Base-by-base conservation (phyloP, 2,329 filamentous ascomycete genomes). In the Nakataea oryzae region DNA sequence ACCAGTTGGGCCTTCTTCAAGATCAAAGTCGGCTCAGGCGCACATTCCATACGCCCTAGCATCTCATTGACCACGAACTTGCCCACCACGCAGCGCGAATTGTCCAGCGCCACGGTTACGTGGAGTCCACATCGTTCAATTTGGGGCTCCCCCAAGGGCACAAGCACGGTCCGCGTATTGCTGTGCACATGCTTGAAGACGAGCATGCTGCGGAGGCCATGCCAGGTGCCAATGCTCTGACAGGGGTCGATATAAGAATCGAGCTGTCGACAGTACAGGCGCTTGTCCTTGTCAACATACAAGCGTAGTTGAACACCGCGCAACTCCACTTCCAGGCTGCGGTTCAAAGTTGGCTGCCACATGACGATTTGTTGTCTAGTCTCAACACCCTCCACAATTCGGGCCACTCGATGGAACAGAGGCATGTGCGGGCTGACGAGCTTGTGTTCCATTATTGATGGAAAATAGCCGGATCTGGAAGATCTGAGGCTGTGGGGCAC, bases 181-280 rank as follows among this genome's bases (percentile, higher is more conserved):
- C 82, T 79, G 0, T 66, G 63, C 0, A 68, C 61, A n/a, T 81
- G 78, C 0, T 78, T 75, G 17, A 87, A 70, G 0, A 89, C 78
- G 3, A 88, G 71, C 68, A 82, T 87, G 68, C 80, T 86, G 2
- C 72, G 63, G 0, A 89, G 72, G 0, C 87, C 86, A 63, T 88
- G 81, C 66, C 82, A 78, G 0, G 83, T 84, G 0, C 86, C 86
- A 0, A 79, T 72, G 60, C 87, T 80, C 67, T 90, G 87, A 11
- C 82, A 65, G 0, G 70, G 68, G 60, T 86, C 83, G 1, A 90
- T 74, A 55, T 82, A 76, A 0, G 79, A 74, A 0, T 70, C 69
- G 0, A 87, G 74, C 64, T 87, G 76, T 0, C 60, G 70, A 24
- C 76, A 86, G 17, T 77, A 65, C 0, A 89, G 74, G 0, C 79